Conservation (phyloP, 306 rosid species). For the Phaseolus lunatus region DNA sequence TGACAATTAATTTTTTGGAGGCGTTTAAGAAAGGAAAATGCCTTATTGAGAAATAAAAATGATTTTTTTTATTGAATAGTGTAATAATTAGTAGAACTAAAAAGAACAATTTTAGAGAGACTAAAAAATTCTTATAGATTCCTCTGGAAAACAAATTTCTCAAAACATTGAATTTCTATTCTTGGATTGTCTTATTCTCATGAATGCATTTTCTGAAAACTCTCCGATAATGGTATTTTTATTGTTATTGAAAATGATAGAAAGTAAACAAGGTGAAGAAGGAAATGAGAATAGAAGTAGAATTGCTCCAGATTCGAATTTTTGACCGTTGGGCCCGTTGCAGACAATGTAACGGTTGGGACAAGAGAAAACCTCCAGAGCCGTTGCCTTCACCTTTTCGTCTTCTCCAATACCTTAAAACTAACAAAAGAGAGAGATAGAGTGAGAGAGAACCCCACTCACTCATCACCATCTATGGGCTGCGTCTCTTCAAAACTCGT, state of each 20-base stretch:
- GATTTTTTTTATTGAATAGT: too few relatives aligned
- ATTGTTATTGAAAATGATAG: too few relatives aligned
- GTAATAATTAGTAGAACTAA: background rate
- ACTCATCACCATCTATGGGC: constrained; percentile 65
- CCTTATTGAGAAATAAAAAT: too few relatives aligned
- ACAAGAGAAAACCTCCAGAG: constrained; percentile 44
- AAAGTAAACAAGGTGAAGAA: background rate
- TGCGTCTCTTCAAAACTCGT: constrained; percentile 86
- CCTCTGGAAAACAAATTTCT: too few relatives aligned
- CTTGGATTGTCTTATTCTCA: too few relatives aligned
- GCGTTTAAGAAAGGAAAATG: background rate
- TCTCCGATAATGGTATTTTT: too few relatives aligned
- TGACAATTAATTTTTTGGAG: too few relatives aligned
- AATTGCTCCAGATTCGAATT: background rate
- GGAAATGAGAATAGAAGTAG: background rate
- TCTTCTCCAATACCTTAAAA: constrained; percentile 48
- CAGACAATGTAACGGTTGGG: constrained; percentile 69
- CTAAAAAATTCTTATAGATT: too few relatives aligned
- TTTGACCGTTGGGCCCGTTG: constrained; percentile 83
- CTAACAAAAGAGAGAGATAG: constrained; percentile 39
- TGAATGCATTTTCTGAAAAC: too few relatives aligned
- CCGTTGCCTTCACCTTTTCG: constrained; percentile 46
- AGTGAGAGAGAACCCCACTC: constrained; percentile 40
- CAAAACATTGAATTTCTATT: too few relatives aligned
- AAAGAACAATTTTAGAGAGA: too few relatives aligned